Evolutionary conservation across 768 basidiomycete genomes (phyloP), one percentile per base, ranked within the genome.

Genomic region (Boletus reticuloceps): DNA sequence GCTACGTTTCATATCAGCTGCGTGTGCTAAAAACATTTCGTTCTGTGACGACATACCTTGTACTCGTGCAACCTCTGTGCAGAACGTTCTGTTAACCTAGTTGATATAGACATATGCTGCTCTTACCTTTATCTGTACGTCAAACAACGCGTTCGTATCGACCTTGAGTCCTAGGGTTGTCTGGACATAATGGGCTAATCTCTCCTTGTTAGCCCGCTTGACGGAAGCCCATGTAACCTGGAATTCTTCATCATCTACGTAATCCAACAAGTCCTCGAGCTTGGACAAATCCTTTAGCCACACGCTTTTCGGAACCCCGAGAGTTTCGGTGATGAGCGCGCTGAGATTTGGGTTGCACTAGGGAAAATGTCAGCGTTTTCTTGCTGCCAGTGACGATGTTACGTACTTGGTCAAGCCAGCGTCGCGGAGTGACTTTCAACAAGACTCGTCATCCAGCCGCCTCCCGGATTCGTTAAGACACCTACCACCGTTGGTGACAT

Each of bases 401-500:
- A 58, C 60, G 7, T 53, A 82, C 82, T 69, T 89, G 89, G 62
- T 93, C 88, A 47, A 95, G 83, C 92, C 91, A 97, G 59, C 96
- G 84, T 59, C 96, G 89, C 47, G 91, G 93, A 20, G 94, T 97
- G 59, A 97, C 88, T 88, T 54, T 29, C 50, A 17, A 37, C 6
- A 37, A 39, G 32, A 22, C 34, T 54, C 12, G 3, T 53, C 41
- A 51, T 55, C 20, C 36, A 32, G 27, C 14, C 20, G 19, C 32
- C 13, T 39, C 19, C 1, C 6, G 10, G 29, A 54, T 43, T 11
- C 9, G 5, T 42, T 13, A n/a, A 34, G 17, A 36, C 31, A 79
- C 85, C 67, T 70, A 88, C 88, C 81, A 54, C 95, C 96, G 68
- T 98, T 99, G 39, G 95, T 98, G 47, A 98, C 92, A 68, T 96